phyloP scores from a whole-genome alignment of 805 yeast genomes.

The Saccharomycopsis fermentans region DNA sequence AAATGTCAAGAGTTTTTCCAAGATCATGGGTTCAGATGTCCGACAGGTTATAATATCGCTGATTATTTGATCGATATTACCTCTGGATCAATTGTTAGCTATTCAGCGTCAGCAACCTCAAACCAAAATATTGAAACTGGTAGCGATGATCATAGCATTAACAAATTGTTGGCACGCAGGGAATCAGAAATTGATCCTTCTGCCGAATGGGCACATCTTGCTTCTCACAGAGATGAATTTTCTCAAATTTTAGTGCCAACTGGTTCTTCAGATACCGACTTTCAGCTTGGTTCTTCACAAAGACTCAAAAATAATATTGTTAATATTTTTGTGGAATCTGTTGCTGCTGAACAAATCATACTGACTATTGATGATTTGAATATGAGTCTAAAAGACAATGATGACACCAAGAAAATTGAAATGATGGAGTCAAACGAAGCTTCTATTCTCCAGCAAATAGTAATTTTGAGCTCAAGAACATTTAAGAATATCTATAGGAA shows the following conservation, averaged over 20 bases:
- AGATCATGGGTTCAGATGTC: constrained; percentile 70
- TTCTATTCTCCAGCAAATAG: constrained; percentile 49
- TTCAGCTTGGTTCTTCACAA: background rate
- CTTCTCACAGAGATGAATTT: constrained; percentile 65
- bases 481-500: constrained; percentile 89
- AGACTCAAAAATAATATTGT: background rate
- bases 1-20: constrained; percentile 68
- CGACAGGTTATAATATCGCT: constrained; percentile 85
- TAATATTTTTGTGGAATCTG: constrained; percentile 10
- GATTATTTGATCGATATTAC: constrained; percentile 89
- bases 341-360: constrained; percentile 16
- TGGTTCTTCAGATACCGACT: constrained; percentile 7
- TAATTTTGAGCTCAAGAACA: constrained; percentile 73
- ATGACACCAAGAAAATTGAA: constrained; percentile 22
- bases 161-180: constrained; percentile 21
- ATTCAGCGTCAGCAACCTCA: constrained; percentile 10
- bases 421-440: constrained; percentile 10
- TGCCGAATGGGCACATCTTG: constrained; percentile 80
- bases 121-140: constrained; percentile 20
- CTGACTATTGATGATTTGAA: constrained; percentile 10
- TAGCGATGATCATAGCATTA: constrained; percentile 25
- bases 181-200: constrained; percentile 43
- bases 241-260: constrained; percentile 5
- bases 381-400: constrained; percentile 1
- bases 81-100: constrained; percentile 36